Conservation (phyloP, 768 basidiomycete species). For the Auricularia sp. region DNA sequence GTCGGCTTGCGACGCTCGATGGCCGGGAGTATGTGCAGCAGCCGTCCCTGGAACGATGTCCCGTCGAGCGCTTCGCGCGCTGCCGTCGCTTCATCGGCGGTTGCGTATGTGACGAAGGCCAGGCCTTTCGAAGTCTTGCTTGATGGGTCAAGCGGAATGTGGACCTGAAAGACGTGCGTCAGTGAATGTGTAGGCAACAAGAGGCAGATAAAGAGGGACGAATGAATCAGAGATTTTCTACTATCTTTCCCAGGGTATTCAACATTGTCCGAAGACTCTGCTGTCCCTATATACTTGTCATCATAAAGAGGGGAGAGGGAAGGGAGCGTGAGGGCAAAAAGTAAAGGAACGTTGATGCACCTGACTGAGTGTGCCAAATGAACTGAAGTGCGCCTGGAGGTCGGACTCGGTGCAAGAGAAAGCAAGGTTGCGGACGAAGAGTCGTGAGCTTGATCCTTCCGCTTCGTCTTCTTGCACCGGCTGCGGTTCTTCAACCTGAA, state of each 20-base stretch:
- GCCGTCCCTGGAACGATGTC: slow-evolving; percentile 80
- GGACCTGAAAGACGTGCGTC: slow-evolving; percentile 28
- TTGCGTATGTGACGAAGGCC: slow-evolving; percentile 46
- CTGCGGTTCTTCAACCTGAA: too few species aligned
- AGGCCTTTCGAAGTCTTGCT: slow-evolving; percentile 48
- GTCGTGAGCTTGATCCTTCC: slow-evolving; percentile 53
- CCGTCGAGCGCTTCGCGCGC: slow-evolving; percentile 77
- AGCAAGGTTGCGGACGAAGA: slow-evolving; percentile 93
- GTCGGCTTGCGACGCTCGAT: slow-evolving; percentile 47
- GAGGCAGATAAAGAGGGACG: neutral
- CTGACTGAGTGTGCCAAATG: slow-evolving; percentile 68
- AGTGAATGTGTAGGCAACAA: neutral
- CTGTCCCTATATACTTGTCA: slow-evolving; percentile 48
- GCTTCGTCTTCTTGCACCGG: slow-evolving; percentile 11
- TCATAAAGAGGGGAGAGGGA: slow-evolving; percentile 17
- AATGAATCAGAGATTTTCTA: slow-evolving; percentile 40
- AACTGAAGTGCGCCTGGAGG: slow-evolving; percentile 12
- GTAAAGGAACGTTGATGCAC: slow-evolving; percentile 31
- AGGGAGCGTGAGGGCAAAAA: neutral
- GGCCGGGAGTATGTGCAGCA: slow-evolving; percentile 84
- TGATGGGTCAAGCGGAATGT: slow-evolving; percentile 41
- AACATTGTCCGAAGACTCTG: slow-evolving; percentile 45
- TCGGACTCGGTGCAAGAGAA: slow-evolving; percentile 19
- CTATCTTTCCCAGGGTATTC: slow-evolving; percentile 49
- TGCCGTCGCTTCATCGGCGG: slow-evolving; percentile 39